phyloP scores from a whole-genome alignment of 2,329 filamentous ascomycete species.

The Fusarium sp. region DNA sequence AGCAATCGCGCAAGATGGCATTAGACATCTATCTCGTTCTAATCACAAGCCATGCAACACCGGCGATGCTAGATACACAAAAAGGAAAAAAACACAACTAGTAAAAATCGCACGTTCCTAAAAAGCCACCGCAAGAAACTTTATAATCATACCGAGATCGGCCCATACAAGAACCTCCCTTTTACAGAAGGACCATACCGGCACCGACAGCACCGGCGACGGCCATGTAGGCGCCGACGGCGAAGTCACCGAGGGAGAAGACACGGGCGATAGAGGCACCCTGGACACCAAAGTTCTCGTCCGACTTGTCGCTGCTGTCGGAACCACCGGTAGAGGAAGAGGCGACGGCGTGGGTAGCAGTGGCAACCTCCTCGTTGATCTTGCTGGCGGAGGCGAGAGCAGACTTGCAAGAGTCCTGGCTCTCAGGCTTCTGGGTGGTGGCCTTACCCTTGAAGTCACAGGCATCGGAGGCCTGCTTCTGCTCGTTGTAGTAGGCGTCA shows the following conservation, averaged over 20 bases:
- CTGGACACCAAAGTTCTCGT: conserved; percentile 54
- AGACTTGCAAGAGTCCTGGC: conserved; percentile 66
- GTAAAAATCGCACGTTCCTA: conserved; percentile 37
- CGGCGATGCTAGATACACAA: conserved; percentile 47
- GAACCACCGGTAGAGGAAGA: conserved; percentile 47
- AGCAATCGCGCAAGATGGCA: conserved; percentile 42
- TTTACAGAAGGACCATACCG: conserved; percentile 67
- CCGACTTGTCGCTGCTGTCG: conserved; percentile 14
- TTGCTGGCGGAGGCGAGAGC: conserved; percentile 74
- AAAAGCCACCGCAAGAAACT: conserved; percentile 40
- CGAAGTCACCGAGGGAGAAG: conserved; percentile 61
- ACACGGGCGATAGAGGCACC: conserved; percentile 54
- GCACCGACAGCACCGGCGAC: conserved; percentile 66
- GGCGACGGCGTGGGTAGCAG: conserved; percentile 56
- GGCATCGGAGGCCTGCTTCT: conserved; percentile 65
- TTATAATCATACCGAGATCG: conserved; percentile 30
- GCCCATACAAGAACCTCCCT: conserved; percentile 12
- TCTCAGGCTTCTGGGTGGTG: conserved; percentile 62
- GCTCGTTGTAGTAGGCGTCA: conserved; percentile 76
- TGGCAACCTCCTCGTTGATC: conserved; percentile 61
- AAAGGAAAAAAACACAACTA: conserved; percentile 38
- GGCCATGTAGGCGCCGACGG: conserved; percentile 63
- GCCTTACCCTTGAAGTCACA: conserved; percentile 81
- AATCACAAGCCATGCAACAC: conserved; percentile 47
- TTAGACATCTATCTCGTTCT: conserved; percentile 47